Conservation (phyloP, 352 stramenopile species). For the Globisporangium spiculum region DNA sequence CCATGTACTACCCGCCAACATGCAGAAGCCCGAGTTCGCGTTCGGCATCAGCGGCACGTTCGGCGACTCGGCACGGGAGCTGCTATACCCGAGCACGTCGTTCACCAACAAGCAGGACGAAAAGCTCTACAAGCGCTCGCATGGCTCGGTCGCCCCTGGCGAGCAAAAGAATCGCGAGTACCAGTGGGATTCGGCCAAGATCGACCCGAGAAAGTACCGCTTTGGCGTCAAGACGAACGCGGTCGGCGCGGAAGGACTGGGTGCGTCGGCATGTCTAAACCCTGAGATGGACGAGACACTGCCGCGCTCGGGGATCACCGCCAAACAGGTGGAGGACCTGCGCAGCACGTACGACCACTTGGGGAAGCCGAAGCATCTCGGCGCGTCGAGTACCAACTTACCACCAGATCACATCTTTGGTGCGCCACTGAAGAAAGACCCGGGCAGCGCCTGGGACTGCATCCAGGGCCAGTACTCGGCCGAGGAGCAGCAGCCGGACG, state of each 20-base stretch:
- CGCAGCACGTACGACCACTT: conserved; percentile 74
- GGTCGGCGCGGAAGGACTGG: conserved; percentile 38
- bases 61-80: conserved; percentile 79
- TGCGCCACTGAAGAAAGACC: conserved; percentile 41
- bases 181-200: conserved; percentile 61
- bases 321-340: conserved; percentile 71
- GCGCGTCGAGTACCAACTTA: conserved; percentile 28
- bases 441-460: conserved; percentile 60
- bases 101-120: conserved; percentile 63
- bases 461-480: conserved; percentile 81
- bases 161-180: conserved; percentile 88
- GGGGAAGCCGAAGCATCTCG: conserved; percentile 64
- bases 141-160: conserved; percentile 73
- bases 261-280: conserved; percentile 57
- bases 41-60: conserved; percentile 69
- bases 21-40: conserved; percentile 52
- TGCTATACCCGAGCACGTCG: conserved; percentile 67
- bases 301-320: conserved; percentile 37
- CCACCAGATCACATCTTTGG: conserved; percentile 64
- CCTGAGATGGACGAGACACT: conserved; percentile 67
- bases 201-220: conserved; percentile 66
- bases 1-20: conserved; percentile 59
- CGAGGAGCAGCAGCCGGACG: conserved; percentile 80
- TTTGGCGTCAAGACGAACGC: conserved; percentile 61
- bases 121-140: conserved; percentile 72